A percentile compares a stretch with the other conserved stretches of the same genome.
Conservation (phyloP, 108 stramenopile genomes). For the Mayamaea pseudoterrestris region DNA sequence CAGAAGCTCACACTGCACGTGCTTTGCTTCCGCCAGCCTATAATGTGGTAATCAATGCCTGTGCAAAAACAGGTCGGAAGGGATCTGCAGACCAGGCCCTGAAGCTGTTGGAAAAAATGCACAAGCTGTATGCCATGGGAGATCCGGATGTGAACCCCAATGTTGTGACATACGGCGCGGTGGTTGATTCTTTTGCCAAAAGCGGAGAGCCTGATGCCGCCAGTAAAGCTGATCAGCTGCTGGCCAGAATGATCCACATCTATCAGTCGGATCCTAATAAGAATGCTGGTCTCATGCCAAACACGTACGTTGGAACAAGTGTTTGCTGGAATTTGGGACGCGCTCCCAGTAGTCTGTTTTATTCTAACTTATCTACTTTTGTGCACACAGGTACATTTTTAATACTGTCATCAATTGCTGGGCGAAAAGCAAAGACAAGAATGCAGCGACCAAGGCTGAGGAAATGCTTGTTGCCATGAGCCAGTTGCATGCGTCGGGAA, state of each 20-base stretch:
- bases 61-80: constrained; percentile 73
- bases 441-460: constrained; percentile 75
- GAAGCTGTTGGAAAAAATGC: constrained; percentile 65
- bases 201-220: constrained; percentile 66
- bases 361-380: background rate
- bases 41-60: constrained; percentile 74
- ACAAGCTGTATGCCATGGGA: constrained; percentile 43
- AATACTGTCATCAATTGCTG: constrained; percentile 71
- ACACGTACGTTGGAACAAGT: constrained; percentile 75
- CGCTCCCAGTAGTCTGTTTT: background rate
- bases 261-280: constrained; percentile 61
- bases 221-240: constrained; percentile 56
- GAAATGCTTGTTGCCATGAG: constrained; percentile 81
- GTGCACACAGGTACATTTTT: constrained; percentile 11
- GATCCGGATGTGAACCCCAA: constrained; percentile 73
- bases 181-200: constrained; percentile 78
- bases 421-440: constrained; percentile 38
- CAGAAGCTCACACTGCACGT: constrained; percentile 26
- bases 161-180: constrained; percentile 77
- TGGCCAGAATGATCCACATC: constrained; percentile 69
- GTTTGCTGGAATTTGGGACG: background rate
- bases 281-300: constrained; percentile 60
- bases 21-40: constrained; percentile 24
- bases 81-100: constrained; percentile 67
- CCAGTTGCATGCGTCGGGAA: constrained; percentile 51